A percentile compares a stretch with the other conserved stretches of the same genome.
Evolutionary conservation across 2,329 filamentous ascomycete species (phyloP).

Genomic region (Elsinoe batatas): DNA sequence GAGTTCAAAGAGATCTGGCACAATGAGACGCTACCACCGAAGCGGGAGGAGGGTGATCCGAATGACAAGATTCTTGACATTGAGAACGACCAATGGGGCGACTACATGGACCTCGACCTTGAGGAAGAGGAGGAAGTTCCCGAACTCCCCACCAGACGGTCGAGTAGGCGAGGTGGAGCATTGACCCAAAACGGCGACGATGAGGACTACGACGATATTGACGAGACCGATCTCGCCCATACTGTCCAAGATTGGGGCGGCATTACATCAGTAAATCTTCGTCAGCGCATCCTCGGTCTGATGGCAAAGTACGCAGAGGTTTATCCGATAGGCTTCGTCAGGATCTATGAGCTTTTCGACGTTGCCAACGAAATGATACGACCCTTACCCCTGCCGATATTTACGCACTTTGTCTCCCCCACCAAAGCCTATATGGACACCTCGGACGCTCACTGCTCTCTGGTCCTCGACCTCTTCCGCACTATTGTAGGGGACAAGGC

Average conservation of each 20-base stretch:
- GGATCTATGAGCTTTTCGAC: constrained; percentile 49
- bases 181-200: constrained; percentile 15
- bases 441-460: constrained; percentile 35
- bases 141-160: background rate
- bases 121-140: constrained; percentile 27
- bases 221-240: constrained; percentile 13
- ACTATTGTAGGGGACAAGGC: constrained; percentile 38
- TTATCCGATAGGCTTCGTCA: constrained; percentile 38
- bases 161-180: background rate
- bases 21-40: constrained; percentile 48
- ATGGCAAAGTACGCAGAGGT: constrained; percentile 30
- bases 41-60: constrained; percentile 41
- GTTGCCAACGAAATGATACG: constrained; percentile 48
- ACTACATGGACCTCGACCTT: constrained; percentile 51
- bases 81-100: constrained; percentile 50
- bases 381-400: constrained; percentile 48
- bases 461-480: constrained; percentile 45
- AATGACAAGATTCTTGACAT: constrained; percentile 41
- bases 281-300: constrained; percentile 54
- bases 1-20: constrained; percentile 59
- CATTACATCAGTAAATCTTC: constrained; percentile 49
- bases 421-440: constrained; percentile 31
- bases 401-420: constrained; percentile 46
- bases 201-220: constrained; percentile 24
- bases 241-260: constrained; percentile 25